A percentile compares a stretch with the other conserved stretches of the same genome.
phyloP scores from a whole-genome alignment of 177 flowering plant species.

The Vitis hybrid region DNA sequence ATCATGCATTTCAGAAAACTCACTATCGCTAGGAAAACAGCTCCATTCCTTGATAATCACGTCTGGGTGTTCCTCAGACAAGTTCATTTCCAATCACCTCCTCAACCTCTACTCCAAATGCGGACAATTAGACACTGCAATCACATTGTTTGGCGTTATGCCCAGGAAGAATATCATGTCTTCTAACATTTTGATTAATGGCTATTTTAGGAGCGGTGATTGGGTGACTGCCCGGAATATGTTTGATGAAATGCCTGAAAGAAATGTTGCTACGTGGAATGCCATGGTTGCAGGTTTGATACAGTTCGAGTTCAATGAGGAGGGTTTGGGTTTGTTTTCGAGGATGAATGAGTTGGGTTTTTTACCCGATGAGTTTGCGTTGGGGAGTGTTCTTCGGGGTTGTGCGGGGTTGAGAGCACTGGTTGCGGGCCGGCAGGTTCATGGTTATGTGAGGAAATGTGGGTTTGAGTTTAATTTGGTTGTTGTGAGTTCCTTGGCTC shows the following conservation, averaged over 20 bases:
- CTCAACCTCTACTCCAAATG: conserved; percentile 65
- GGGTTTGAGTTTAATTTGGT: conserved; percentile 58
- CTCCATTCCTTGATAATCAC: conserved; percentile 61
- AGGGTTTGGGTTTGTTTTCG: conserved; percentile 53
- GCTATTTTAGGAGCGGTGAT: conserved; percentile 47
- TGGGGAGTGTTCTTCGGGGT: conserved; percentile 76
- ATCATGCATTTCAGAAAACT: conserved; percentile 42
- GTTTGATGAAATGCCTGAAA: conserved; percentile 70
- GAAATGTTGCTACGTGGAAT: conserved; percentile 79
- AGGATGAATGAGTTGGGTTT: conserved; percentile 59
- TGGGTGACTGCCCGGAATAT: conserved; percentile 51
- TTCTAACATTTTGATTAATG: conserved; percentile 66
- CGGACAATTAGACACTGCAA: conserved; percentile 36
- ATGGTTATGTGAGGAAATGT: conserved; percentile 50
- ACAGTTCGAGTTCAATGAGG: conserved; percentile 59
- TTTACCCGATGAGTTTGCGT: conserved; percentile 62
- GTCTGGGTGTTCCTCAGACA: conserved; percentile 57
- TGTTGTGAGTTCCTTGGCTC: conserved; percentile 79
- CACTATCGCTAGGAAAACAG: conserved; percentile 42
- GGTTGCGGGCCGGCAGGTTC: conserved; percentile 58
- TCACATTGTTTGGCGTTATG: conserved; percentile 46
- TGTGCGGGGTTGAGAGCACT: conserved; percentile 63
- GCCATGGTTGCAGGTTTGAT: conserved; percentile 65
- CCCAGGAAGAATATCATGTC: conserved; percentile 70
- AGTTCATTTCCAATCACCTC: conserved; percentile 67